A percentile compares a stretch with the other conserved stretches of the same genome.
Conservation (phyloP, 2,329 filamentous ascomycete species). For the Dactylella cylindrospora region DNA sequence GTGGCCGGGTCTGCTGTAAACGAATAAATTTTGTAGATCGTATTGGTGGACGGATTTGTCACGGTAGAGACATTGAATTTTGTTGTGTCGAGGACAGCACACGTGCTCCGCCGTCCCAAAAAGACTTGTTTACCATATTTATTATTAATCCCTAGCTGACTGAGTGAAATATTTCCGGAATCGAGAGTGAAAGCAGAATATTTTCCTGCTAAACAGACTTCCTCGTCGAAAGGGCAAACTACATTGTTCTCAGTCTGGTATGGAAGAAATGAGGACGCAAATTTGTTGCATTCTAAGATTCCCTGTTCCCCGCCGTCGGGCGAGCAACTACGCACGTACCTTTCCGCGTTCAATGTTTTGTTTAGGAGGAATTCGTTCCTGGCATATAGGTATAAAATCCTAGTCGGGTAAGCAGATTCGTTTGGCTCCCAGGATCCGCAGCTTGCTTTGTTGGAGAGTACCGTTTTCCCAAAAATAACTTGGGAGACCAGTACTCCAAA, state of each 20-base stretch:
- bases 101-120: slow-evolving; percentile 6
- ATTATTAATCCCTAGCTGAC: slow-evolving; percentile 18
- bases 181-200: slow-evolving; percentile 7
- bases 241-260: background rate
- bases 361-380: slow-evolving; percentile 2
- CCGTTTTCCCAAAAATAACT: slow-evolving; percentile 10
- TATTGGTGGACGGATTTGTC: too few relatives aligned
- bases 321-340: slow-evolving; percentile 25
- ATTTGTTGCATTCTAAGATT: slow-evolving; percentile 13
- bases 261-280: background rate
- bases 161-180: slow-evolving; percentile 20
- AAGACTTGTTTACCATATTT: slow-evolving; percentile 19
- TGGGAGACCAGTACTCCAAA: slow-evolving; percentile 15
- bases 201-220: background rate
- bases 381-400: background rate
- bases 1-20: too few relatives aligned
- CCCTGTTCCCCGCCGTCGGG: slow-evolving; percentile 2
- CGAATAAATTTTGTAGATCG: too few relatives aligned
- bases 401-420: background rate
- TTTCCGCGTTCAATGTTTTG: slow-evolving; percentile 16
- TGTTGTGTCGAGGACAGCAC: slow-evolving; percentile 4
- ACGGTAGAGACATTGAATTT: background rate
- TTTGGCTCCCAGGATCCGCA: slow-evolving; percentile 6
- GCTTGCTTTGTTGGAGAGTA: slow-evolving; percentile 1
- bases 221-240: background rate